phyloP scores from a whole-genome alignment of 2,329 filamentous ascomycete genomes.

The Lasiodiplodia sp. region DNA sequence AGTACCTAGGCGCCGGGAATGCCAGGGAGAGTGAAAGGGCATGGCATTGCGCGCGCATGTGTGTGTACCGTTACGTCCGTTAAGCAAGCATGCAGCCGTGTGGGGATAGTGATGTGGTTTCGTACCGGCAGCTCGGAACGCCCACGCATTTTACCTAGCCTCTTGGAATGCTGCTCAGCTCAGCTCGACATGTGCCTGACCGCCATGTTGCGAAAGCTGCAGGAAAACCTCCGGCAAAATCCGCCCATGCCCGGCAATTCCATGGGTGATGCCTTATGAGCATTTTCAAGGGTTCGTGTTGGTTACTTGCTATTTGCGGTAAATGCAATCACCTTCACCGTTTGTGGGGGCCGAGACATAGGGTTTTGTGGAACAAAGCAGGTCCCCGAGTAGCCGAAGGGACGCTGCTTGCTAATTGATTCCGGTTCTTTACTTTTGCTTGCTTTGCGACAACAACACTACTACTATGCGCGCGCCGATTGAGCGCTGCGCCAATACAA shows the following conservation, averaged over 20 bases:
- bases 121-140: background rate
- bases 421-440: slow-evolving; percentile 21
- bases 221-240: background rate
- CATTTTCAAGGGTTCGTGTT: slow-evolving; percentile 1
- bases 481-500: background rate
- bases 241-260: background rate
- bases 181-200: background rate
- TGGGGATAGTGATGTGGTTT: background rate
- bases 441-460: background rate
- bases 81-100: background rate
- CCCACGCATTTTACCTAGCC: background rate
- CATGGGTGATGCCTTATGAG: background rate
- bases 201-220: background rate
- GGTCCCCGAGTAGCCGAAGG: background rate
- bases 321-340: background rate
- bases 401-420: background rate
- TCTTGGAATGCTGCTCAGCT: background rate
- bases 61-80: background rate
- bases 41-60: background rate
- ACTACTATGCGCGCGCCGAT: background rate
- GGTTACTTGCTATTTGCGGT: background rate
- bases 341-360: background rate
- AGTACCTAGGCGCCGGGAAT: background rate
- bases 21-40: background rate
- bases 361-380: background rate